Evolutionary conservation across 495 filamentous ascomycete genomes (phyloP).

Genomic region (Penicillium nucicola): DNA sequence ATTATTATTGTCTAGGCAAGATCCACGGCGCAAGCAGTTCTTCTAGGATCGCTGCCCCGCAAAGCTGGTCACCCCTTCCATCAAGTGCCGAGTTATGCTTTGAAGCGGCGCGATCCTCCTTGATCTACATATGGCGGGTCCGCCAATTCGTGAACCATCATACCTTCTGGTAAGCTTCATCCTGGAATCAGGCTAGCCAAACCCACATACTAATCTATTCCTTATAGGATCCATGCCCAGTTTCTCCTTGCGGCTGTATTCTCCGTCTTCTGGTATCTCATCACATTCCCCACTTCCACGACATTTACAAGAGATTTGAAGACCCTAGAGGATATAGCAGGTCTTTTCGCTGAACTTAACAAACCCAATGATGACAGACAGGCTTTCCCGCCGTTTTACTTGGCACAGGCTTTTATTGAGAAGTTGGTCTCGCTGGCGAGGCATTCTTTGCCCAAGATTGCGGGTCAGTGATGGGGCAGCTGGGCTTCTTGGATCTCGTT

Average conservation of each 20-base stretch:
- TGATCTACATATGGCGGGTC: conserved; percentile 22
- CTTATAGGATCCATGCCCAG: conserved; percentile 25
- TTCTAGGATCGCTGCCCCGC: background rate
- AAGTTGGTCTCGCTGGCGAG: conserved; percentile 11
- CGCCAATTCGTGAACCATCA: conserved; percentile 20
- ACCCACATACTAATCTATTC: background rate
- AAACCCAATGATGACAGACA: conserved; percentile 1
- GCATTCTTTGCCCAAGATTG: background rate
- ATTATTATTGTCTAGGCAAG: conserved; percentile 24
- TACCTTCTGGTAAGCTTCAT: conserved; percentile 19
- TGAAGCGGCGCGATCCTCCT: conserved; percentile 20
- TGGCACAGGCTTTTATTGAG: conserved; percentile 15
- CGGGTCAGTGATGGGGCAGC: background rate
- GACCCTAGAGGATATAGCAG: conserved; percentile 12
- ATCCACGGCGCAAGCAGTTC: conserved; percentile 24
- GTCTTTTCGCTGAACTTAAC: conserved; percentile 5
- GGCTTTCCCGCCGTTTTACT: conserved; percentile 19
- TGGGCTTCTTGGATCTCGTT: background rate
- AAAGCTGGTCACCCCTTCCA: conserved; percentile 6
- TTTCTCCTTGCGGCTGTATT: conserved; percentile 20
- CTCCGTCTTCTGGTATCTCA: conserved; percentile 21
- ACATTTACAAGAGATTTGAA: conserved; percentile 15
- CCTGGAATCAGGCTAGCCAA: too few relatives aligned
- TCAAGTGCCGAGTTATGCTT: conserved; percentile 27
- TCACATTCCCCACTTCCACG: conserved; percentile 7